Evolutionary conservation across 352 stramenopile species (phyloP).

Genomic region (Pythium aquatile): DNA sequence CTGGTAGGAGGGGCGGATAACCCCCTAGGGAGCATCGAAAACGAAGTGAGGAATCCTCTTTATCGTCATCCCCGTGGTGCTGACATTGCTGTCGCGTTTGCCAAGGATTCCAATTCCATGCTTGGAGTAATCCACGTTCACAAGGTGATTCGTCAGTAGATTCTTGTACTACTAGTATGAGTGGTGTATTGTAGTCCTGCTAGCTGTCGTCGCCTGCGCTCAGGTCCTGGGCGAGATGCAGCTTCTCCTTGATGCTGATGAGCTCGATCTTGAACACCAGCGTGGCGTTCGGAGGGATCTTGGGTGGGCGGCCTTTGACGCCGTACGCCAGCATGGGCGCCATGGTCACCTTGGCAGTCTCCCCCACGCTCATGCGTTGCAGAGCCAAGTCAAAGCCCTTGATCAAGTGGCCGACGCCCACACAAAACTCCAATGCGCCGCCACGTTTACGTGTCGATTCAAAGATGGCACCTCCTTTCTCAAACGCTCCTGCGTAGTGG

Average conservation of each 20-base stretch:
- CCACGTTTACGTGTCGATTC: slow-evolving; percentile 63
- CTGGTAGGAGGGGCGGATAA: background rate
- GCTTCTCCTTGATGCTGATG: slow-evolving; percentile 78
- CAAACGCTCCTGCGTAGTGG: slow-evolving; percentile 66
- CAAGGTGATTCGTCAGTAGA: background rate
- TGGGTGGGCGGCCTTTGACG: slow-evolving; percentile 59
- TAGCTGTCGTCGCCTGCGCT: slow-evolving; percentile 15
- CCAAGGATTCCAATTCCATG: background rate
- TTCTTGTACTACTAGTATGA: no score
- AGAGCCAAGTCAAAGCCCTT: slow-evolving; percentile 66
- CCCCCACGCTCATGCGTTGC: slow-evolving; percentile 72
- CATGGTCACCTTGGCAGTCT: slow-evolving; percentile 65
- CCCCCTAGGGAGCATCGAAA: background rate
- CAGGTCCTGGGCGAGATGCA: slow-evolving; percentile 33
- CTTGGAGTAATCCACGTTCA: background rate
- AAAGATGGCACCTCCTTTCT: slow-evolving; percentile 49
- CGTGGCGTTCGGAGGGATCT: slow-evolving; percentile 67
- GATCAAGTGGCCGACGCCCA: slow-evolving; percentile 68
- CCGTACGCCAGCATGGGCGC: slow-evolving; percentile 69
- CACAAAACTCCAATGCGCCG: slow-evolving; percentile 67
- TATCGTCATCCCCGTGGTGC: background rate
- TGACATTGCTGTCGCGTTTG: background rate
- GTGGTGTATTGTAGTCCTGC: background rate
- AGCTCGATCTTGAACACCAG: slow-evolving; percentile 80
- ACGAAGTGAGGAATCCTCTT: background rate